Conservation (phyloP, 768 basidiomycete species). For the Pisolithus microcarpus region DNA sequence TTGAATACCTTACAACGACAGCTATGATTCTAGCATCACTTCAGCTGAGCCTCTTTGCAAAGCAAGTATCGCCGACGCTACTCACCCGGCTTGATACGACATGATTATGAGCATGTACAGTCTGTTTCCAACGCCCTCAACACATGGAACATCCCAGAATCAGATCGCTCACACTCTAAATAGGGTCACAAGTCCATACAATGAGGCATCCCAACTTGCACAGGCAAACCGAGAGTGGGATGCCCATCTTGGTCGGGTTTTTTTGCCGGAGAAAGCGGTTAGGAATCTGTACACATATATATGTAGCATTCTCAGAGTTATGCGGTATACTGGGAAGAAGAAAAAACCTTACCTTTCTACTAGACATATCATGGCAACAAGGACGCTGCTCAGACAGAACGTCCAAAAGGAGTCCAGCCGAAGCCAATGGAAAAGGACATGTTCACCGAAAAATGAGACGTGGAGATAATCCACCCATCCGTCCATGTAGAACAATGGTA, state of each 20-base stretch:
- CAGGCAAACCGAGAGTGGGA: constrained; percentile 36
- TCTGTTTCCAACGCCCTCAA: constrained; percentile 27
- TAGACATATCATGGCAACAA: constrained; percentile 44
- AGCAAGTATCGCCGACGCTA: constrained; percentile 1
- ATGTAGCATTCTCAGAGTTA: neutral
- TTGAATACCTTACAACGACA: constrained; percentile 14
- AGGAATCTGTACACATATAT: constrained; percentile 33
- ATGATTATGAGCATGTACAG: constrained; percentile 70
- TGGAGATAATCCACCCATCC: constrained; percentile 45
- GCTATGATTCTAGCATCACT: constrained; percentile 16
- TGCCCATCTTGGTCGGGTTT: constrained; percentile 38
- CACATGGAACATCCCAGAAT: neutral
- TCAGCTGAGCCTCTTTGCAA: too few relatives aligned
- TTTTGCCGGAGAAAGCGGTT: constrained; percentile 41
- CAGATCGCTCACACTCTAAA: constrained; percentile 48
- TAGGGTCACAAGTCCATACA: constrained; percentile 54
- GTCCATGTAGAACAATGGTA: constrained; percentile 24
- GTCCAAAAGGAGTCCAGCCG: constrained; percentile 41
- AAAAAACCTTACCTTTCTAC: constrained; percentile 44
- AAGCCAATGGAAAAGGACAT: constrained; percentile 35
- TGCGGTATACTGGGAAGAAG: neutral
- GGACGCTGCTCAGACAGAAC: constrained; percentile 40
- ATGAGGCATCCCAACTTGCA: constrained; percentile 45
- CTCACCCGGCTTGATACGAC: constrained; percentile 66
- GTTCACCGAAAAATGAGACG: constrained; percentile 36